A percentile compares a stretch with the other conserved stretches of the same genome.
phyloP scores from a whole-genome alignment of 73 alveolate species.

The Stentor roeselii region DNA sequence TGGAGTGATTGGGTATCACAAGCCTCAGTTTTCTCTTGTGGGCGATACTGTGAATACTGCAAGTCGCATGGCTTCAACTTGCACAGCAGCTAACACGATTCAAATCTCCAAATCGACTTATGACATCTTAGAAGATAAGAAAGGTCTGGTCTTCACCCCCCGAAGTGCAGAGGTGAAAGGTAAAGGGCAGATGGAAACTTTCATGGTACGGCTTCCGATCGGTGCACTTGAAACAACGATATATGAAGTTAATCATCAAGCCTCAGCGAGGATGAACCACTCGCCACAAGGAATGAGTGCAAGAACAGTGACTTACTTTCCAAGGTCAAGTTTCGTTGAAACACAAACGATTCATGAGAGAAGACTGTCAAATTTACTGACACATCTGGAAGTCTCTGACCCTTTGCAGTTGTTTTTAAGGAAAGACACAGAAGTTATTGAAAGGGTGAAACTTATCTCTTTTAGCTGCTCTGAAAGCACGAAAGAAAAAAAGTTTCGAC shows the following conservation, averaged over 20 bases:
- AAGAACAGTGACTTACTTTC: not conserved
- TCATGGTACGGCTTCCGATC: not conserved
- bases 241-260: not conserved
- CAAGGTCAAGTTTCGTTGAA: not conserved
- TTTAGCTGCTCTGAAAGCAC: not conserved
- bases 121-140: not conserved
- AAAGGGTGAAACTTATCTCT: not conserved
- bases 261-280: not conserved
- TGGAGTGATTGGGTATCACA: slow-evolving; percentile 97
- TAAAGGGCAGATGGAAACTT: slow-evolving; percentile 21
- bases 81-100: slow-evolving; percentile 49
- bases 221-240: not conserved
- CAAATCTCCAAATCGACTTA: slow-evolving; percentile 27
- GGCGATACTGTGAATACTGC: slow-evolving; percentile 99
- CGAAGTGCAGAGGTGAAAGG: slow-evolving; percentile 20
- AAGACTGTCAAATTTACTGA: not conserved
- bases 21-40: slow-evolving; percentile 96
- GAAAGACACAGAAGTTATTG: not conserved
- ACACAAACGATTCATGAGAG: not conserved
- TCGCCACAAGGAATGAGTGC: not conserved
- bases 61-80: slow-evolving; percentile 90
- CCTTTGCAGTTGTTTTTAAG: not conserved
- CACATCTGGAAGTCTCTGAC: slow-evolving; percentile 6
- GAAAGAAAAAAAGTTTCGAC: not conserved
- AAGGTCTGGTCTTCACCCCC: not conserved